These are phyloP conservation scores for Graphilbum sp. DNA, from an alignment of 2,329 filamentous ascomycete species.

Conservation along the genomic window DNA sequence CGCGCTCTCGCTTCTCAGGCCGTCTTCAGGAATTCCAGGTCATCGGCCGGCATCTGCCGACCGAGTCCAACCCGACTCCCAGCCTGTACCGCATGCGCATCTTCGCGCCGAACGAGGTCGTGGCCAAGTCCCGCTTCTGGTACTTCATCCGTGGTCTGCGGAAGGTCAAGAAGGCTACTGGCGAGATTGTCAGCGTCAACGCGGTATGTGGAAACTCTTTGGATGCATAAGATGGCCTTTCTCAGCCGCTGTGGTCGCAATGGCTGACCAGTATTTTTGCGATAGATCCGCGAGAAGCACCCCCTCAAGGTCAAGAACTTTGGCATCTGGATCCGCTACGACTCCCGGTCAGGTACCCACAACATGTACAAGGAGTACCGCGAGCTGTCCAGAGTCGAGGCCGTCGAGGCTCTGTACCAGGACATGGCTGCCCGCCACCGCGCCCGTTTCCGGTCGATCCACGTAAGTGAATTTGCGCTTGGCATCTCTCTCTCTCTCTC, in stretches of 20 bases:
- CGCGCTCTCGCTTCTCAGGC: constrained; percentile 57
- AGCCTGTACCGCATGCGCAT: constrained; percentile 99
- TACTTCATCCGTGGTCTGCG: constrained; percentile 98
- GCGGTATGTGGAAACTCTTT: constrained; percentile 50
- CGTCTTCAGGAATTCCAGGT: constrained; percentile 99
- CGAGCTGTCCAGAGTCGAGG: constrained; percentile 91
- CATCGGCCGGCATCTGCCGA: constrained; percentile 98
- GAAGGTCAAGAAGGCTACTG: constrained; percentile 99
- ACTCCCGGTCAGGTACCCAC: constrained; percentile 98
- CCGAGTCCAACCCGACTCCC: constrained; percentile 89
- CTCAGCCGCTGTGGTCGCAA: no score
- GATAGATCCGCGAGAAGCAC: constrained; percentile 98
- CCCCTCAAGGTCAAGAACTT: constrained; percentile 99
- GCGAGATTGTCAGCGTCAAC: constrained; percentile 97
- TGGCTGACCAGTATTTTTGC: not conserved
- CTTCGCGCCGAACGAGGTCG: constrained; percentile 93
- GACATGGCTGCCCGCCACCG: constrained; percentile 99
- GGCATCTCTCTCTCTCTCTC: no score
- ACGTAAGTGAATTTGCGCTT: constrained; percentile 57
- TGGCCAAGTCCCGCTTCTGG: constrained; percentile 99
- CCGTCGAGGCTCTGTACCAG: constrained; percentile 94
- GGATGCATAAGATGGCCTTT: no score
- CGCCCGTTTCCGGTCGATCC: constrained; percentile 93
- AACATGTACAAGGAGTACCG: constrained; percentile 99
- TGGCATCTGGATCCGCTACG: constrained; percentile 99